These are phyloP conservation scores for Cercospora sojina DNA, from an alignment of 2,329 filamentous ascomycete species.

Conservation along the genomic window DNA sequence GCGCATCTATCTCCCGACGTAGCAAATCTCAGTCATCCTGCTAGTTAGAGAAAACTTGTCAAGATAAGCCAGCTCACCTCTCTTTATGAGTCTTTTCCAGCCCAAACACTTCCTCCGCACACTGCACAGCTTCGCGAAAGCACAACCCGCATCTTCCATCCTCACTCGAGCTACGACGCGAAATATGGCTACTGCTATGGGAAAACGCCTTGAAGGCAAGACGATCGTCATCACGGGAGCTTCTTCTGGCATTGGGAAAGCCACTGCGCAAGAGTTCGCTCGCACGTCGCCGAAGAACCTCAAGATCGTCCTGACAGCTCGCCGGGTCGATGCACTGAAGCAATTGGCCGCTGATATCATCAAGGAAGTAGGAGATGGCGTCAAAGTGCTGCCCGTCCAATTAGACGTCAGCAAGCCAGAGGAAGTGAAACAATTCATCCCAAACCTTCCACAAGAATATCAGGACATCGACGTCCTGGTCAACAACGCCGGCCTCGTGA, in stretches of 20 bases:
- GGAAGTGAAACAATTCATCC: constrained; percentile 71
- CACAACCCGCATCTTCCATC: neutral
- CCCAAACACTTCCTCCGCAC: constrained; percentile 18
- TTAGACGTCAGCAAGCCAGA: constrained; percentile 82
- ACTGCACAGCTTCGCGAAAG: constrained; percentile 9
- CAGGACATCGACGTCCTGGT: constrained; percentile 83
- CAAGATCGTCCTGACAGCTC: constrained; percentile 84
- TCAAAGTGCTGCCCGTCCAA: constrained; percentile 78
- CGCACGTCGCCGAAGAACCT: constrained; percentile 76
- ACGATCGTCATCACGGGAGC: constrained; percentile 90
- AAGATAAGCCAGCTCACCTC: constrained; percentile 8
- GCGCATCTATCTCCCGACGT: constrained; percentile 18
- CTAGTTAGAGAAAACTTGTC: neutral
- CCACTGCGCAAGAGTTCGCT: constrained; percentile 87
- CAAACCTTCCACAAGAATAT: constrained; percentile 74
- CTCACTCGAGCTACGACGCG: constrained; percentile 27
- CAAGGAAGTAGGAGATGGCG: constrained; percentile 72
- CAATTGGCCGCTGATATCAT: constrained; percentile 74
- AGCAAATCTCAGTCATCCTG: constrained; percentile 9
- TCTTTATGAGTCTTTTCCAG: constrained; percentile 19
- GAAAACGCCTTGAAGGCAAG: constrained; percentile 86
- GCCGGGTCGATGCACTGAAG: constrained; percentile 74
- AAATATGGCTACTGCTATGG: constrained; percentile 67
- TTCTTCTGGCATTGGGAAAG: constrained; percentile 84
- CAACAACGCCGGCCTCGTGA: constrained; percentile 94